These are phyloP conservation scores for Aspergillus alliaceus DNA, from an alignment of 2,329 filamentous ascomycete genomes.

Conservation along the genomic window DNA sequence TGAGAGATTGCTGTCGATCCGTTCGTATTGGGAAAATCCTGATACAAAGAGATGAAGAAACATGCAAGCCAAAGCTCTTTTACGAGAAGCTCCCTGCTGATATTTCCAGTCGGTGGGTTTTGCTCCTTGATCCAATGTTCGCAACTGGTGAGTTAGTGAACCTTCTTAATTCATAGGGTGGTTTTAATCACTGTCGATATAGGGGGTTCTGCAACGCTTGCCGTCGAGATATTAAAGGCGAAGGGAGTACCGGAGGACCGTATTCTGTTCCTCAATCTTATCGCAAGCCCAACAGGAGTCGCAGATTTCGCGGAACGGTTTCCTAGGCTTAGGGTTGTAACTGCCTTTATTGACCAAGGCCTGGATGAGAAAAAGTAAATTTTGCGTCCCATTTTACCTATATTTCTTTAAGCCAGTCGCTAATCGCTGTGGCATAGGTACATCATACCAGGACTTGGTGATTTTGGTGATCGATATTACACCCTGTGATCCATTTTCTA, in stretches of 20 bases:
- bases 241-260: constrained; percentile 91
- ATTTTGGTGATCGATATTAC: constrained; percentile 95
- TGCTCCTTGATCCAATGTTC: constrained; percentile 98
- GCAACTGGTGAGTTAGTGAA: constrained; percentile 69
- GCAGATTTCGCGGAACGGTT: constrained; percentile 86
- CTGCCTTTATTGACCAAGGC: constrained; percentile 94
- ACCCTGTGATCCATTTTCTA: constrained; percentile 64
- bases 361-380: constrained; percentile 94
- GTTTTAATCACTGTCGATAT: constrained; percentile 4
- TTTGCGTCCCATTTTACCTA: not conserved
- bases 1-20: constrained; percentile 95
- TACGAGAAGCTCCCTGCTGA: constrained; percentile 97
- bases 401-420: not conserved
- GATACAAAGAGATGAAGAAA: constrained; percentile 97
- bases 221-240: constrained; percentile 86
- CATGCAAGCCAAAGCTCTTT: constrained; percentile 85
- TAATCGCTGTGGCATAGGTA: constrained; percentile 60
- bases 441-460: constrained; percentile 88
- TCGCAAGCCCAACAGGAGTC: constrained; percentile 93
- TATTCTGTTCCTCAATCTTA: constrained; percentile 94
- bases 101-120: constrained; percentile 87
- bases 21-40: constrained; percentile 98
- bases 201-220: constrained; percentile 96
- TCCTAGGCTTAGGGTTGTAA: constrained; percentile 86
- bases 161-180: not conserved